These are phyloP conservation scores for Cladophialophora immunda DNA, from an alignment of 2,329 filamentous ascomycete species.

Conservation along the genomic window DNA sequence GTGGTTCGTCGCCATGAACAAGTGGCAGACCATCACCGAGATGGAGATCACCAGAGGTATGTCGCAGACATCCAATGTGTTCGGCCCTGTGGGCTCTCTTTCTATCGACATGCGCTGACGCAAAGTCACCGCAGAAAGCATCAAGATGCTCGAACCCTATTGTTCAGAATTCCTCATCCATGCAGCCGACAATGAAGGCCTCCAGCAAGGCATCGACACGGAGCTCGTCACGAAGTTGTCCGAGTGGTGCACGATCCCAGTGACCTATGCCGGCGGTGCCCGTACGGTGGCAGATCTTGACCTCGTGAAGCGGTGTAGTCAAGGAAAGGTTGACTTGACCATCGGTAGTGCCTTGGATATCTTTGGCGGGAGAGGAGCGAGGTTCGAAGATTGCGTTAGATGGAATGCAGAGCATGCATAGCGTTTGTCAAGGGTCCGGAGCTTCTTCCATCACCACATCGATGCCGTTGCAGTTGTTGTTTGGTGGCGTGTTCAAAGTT, in stretches of 20 bases:
- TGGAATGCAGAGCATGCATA: conserved; percentile 72
- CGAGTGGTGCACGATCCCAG: conserved; percentile 87
- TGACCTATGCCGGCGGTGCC: conserved; percentile 97
- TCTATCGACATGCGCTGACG: not conserved
- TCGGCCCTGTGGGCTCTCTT: not conserved
- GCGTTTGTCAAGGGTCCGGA: not conserved
- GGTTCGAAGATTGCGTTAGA: conserved; percentile 84
- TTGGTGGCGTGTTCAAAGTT: not conserved
- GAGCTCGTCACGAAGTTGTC: conserved; percentile 78
- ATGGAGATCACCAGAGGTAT: conserved; percentile 90
- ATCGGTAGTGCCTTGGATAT: conserved; percentile 97
- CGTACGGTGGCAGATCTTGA: conserved; percentile 83
- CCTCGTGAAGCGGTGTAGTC: conserved; percentile 78
- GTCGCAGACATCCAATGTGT: conserved; percentile 26
- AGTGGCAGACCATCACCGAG: conserved; percentile 97
- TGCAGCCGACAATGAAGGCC: conserved; percentile 93
- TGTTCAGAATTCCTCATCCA: conserved; percentile 98
- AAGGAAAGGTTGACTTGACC: conserved; percentile 86
- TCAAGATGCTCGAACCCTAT: conserved; percentile 82
- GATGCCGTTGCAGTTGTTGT: not conserved
- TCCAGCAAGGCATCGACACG: conserved; percentile 91
- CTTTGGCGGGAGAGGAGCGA: conserved; percentile 88
- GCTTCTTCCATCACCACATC: conserved; percentile 7
- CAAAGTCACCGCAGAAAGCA: conserved; percentile 68
- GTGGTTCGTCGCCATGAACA: conserved; percentile 99